Base-by-base conservation (phyloP, 2,329 filamentous ascomycete genomes). In the Amauroascus verrucosus region DNA sequence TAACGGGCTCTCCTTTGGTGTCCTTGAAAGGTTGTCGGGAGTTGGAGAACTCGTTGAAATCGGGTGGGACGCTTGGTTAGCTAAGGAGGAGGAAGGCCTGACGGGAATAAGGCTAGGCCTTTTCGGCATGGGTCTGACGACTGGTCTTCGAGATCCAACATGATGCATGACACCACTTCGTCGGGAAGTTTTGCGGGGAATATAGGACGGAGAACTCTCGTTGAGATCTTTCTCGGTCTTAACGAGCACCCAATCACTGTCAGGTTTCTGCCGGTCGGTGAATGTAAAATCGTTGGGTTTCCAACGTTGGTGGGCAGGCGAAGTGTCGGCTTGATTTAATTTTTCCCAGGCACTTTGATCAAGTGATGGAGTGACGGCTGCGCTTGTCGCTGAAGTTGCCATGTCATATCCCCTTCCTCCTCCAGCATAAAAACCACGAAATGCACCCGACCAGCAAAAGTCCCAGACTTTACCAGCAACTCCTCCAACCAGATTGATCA, bases 381-480 rank as follows among this genome's bases (percentile, higher is more conserved):
- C 52, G 44, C 45, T 45, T 24, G 32, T 13, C 6, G 30, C 37
- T 11, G 52, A 16, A 41, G 58, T 64, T 24, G 74, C 65, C 60
- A 87, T 71, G 6, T 78, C 72, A 63, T 90, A 95, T 24, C 81
- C 82, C 56, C 75, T 76, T 7, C 90, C 91, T 2, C 85, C 88
- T 6, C 90, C 91, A 11, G 90, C 88, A 57, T 90, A 83, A 67
- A 96, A 96, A 0, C 90, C 90, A 52, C 79, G 78, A 63, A 96
- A 94, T 0, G 85, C 80, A 22, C 65, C 73, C 3, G 73, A 67
- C 66, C 75, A 86, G 72, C 90, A 95, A 62, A 95, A 93, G 60
- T 89, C 80, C 79, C 88, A 89, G 0, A 95, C 82, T 63, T 84
- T 91, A 16, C 87, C 86, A 8, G 66, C 65, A n/a, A 67, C 59